Evolutionary conservation across 345 rosid species (phyloP).

Genomic region (Pistacia integerrima): DNA sequence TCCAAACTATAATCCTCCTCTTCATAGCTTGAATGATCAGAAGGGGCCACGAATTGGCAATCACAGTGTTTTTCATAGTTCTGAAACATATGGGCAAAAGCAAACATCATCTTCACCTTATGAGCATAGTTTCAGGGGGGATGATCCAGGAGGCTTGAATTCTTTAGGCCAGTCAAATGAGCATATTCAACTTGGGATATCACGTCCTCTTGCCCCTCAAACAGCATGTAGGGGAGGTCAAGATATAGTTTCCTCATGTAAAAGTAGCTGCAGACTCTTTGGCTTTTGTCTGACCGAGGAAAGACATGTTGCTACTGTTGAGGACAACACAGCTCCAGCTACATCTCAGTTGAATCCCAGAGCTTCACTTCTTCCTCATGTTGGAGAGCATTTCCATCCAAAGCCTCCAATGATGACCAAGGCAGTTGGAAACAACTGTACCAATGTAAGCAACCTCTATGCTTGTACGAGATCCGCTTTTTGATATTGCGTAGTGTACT

Average conservation of each 20-base stretch:
- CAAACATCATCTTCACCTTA: slow-evolving; percentile 11
- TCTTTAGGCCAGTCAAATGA: slow-evolving; percentile 28
- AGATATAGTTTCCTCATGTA: slow-evolving; percentile 52
- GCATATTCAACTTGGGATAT: slow-evolving; percentile 29
- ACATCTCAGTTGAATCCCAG: slow-evolving; percentile 34
- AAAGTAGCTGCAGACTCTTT: slow-evolving; percentile 88
- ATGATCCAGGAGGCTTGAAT: slow-evolving; percentile 19
- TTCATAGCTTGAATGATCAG: slow-evolving; percentile 22
- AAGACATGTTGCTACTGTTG: slow-evolving; percentile 32
- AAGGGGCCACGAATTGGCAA: slow-evolving; percentile 21
- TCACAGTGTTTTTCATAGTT: slow-evolving; percentile 16
- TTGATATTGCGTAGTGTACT: slow-evolving; percentile 39
- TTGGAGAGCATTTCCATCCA: slow-evolving; percentile 49
- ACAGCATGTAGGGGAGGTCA: slow-evolving; percentile 32
- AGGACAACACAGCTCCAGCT: slow-evolving; percentile 29
- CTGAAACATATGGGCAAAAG: slow-evolving; percentile 30
- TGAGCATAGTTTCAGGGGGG: slow-evolving; percentile 9
- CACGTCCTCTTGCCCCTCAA: slow-evolving; percentile 29
- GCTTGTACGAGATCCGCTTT: slow-evolving; percentile 43
- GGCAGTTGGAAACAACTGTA: slow-evolving; percentile 51
- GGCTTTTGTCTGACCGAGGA: slow-evolving; percentile 88
- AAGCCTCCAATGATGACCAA: slow-evolving; percentile 40
- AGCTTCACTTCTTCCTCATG: slow-evolving; percentile 42
- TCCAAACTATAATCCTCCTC: slow-evolving; percentile 19
- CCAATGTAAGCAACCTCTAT: slow-evolving; percentile 63